Percentiles rank a stretch among this genome's conserved stretches.
phyloP scores from a whole-genome alignment of 495 filamentous ascomycete species.

The Trypethelium eluteriae region DNA sequence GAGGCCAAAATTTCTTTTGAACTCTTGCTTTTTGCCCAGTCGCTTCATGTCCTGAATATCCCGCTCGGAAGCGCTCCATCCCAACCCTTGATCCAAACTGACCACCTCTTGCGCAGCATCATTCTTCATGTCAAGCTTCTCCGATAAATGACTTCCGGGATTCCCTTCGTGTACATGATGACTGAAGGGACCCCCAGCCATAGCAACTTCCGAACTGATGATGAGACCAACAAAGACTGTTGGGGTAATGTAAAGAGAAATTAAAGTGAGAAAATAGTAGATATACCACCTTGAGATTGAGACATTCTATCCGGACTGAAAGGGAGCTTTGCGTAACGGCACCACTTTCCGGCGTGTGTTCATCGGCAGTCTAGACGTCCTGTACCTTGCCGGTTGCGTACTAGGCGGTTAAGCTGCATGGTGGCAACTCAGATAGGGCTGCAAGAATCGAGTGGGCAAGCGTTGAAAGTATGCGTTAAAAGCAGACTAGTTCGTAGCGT shows the following conservation, averaged over 20 bases:
- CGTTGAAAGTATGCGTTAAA: too few relatives aligned
- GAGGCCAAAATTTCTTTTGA: constrained; percentile 30
- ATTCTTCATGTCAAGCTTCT: not conserved
- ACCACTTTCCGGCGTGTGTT: not conserved
- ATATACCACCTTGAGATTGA: not conserved
- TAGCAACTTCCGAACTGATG: not conserved
- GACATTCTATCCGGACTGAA: not conserved
- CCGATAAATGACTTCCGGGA: not conserved
- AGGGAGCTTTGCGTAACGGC: not conserved
- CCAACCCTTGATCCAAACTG: not conserved
- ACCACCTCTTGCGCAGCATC: not conserved
- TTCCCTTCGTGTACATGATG: not conserved
- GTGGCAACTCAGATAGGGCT: not conserved
- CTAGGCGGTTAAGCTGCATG: not conserved
- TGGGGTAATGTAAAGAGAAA: not conserved
- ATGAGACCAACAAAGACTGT: not conserved
- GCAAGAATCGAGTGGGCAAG: not conserved
- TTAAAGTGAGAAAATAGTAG: not conserved
- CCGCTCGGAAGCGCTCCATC: constrained; percentile 20
- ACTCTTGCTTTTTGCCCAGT: constrained; percentile 35
- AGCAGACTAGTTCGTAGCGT: too few relatives aligned
- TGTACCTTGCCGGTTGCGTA: not conserved
- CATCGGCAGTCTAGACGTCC: not conserved
- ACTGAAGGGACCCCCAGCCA: not conserved
- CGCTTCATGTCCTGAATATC: constrained; percentile 32